Evolutionary conservation across 1,139 yeast genomes (phyloP).

Genomic region (Candida albicans): DNA sequence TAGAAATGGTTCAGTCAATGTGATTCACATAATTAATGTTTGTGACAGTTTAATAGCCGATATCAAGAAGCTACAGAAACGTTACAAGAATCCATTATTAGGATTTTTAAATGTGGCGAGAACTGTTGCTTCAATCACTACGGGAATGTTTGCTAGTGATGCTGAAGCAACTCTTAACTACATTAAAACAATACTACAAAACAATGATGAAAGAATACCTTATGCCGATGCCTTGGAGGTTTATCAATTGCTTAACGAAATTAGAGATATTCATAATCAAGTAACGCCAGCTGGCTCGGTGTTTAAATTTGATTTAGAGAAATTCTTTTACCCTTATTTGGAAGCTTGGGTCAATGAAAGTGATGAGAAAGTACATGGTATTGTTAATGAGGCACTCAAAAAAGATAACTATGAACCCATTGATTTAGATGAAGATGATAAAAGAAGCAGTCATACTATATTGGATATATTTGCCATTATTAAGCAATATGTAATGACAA

Average conservation of each 20-base stretch:
- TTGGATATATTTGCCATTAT: conserved; percentile 66
- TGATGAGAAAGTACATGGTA: conserved; percentile 45
- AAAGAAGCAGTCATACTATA: conserved; percentile 54
- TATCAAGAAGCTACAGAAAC: conserved; percentile 55
- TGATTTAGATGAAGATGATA: conserved; percentile 40
- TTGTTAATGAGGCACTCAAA: conserved; percentile 55
- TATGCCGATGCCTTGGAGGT: conserved; percentile 63
- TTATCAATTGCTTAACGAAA: conserved; percentile 55
- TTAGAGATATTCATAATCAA: conserved; percentile 55
- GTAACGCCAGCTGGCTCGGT: conserved; percentile 34
- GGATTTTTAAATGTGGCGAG: conserved; percentile 57
- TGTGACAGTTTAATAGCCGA: conserved; percentile 56
- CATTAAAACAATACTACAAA: conserved; percentile 45
- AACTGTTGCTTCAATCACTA: conserved; percentile 55
- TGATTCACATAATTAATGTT: conserved; percentile 59
- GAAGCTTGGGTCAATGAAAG: conserved; percentile 58
- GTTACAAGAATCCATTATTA: conserved; percentile 61
- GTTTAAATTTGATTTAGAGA: conserved; percentile 61
- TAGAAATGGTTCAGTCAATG: conserved; percentile 57
- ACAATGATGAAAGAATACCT: conserved; percentile 40
- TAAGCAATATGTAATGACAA: conserved; percentile 53
- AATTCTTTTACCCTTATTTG: conserved; percentile 58
- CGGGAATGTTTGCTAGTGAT: conserved; percentile 65
- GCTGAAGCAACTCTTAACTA: conserved; percentile 60
- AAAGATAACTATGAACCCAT: conserved; percentile 59